Evolutionary conservation across 805 yeast genomes (phyloP).

Genomic region (Candida corydali): DNA sequence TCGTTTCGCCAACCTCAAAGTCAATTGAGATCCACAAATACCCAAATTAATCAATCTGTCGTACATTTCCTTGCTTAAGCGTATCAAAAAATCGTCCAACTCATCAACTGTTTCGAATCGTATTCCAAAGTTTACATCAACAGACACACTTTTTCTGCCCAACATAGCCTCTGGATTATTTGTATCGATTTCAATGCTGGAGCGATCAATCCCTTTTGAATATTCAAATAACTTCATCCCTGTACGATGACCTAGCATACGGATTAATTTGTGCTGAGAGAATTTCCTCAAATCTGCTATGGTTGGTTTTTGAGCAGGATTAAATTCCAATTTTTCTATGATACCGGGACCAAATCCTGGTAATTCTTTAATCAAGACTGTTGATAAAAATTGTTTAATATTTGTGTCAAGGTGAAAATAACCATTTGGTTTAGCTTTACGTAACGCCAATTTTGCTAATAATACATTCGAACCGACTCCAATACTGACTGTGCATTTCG

Average conservation of each 20-base stretch:
- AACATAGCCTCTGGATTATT: constrained; percentile 41
- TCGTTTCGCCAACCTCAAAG: constrained; percentile 63
- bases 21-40: constrained; percentile 52
- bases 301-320: constrained; percentile 8
- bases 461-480: constrained; percentile 76
- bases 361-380: constrained; percentile 34
- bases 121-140: constrained; percentile 90
- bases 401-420: constrained; percentile 31
- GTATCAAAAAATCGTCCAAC: constrained; percentile 57
- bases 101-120: constrained; percentile 60
- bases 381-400: constrained; percentile 29
- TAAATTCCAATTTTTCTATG: constrained; percentile 40
- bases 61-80: constrained; percentile 57
- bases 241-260: constrained; percentile 61
- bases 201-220: constrained; percentile 64
- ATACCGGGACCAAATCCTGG: constrained; percentile 65
- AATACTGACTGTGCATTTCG: constrained; percentile 69
- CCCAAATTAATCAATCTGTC: constrained; percentile 45
- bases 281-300: constrained; percentile 38
- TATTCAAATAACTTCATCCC: constrained; percentile 61
- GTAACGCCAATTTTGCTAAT: constrained; percentile 70
- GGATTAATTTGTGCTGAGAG: constrained; percentile 33
- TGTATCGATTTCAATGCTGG: constrained; percentile 50
- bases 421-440: constrained; percentile 80
- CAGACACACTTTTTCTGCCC: constrained; percentile 72